Percentiles rank a stretch among this genome's conserved stretches.
Evolutionary conservation across 495 filamentous ascomycete species (phyloP).

Genomic region (Ascobolus immersus): DNA sequence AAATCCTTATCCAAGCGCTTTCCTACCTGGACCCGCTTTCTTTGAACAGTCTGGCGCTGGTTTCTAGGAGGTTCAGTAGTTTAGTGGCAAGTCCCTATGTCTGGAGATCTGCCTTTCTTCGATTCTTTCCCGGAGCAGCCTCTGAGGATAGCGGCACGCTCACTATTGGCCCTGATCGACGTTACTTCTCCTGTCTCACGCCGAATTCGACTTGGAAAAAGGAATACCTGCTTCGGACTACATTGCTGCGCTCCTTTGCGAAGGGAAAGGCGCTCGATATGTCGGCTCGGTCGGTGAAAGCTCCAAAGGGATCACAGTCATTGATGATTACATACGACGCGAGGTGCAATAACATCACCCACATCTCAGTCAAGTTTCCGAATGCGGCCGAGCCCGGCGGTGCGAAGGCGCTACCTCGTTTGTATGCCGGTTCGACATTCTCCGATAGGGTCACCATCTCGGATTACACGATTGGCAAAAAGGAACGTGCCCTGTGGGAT

Average conservation of each 20-base stretch:
- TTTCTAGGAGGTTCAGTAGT: constrained; percentile 13
- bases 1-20: too few species aligned
- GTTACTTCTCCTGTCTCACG: constrained; percentile 12
- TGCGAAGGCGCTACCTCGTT: constrained; percentile 2
- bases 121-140: constrained; percentile 11
- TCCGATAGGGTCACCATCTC: not conserved
- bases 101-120: constrained; percentile 15
- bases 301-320: constrained; percentile 8
- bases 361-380: too few species aligned
- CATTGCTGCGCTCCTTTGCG: constrained; percentile 9
- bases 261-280: constrained; percentile 9
- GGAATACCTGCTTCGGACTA: constrained; percentile 15
- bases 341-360: constrained; percentile 11
- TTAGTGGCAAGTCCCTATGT: constrained; percentile 12
- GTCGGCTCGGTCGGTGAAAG: constrained; percentile 7
- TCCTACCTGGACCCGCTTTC: constrained; percentile 14
- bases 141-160: constrained; percentile 2
- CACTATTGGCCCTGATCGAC: constrained; percentile 12
- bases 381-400: too few species aligned
- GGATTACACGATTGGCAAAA: not conserved
- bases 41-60: constrained; percentile 9
- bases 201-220: constrained; percentile 12
- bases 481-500: too few species aligned
- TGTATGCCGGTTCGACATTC: not conserved
- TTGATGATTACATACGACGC: constrained; percentile 3